phyloP scores from a whole-genome alignment of 108 stramenopile genomes.

The Cyclotella atomus region DNA sequence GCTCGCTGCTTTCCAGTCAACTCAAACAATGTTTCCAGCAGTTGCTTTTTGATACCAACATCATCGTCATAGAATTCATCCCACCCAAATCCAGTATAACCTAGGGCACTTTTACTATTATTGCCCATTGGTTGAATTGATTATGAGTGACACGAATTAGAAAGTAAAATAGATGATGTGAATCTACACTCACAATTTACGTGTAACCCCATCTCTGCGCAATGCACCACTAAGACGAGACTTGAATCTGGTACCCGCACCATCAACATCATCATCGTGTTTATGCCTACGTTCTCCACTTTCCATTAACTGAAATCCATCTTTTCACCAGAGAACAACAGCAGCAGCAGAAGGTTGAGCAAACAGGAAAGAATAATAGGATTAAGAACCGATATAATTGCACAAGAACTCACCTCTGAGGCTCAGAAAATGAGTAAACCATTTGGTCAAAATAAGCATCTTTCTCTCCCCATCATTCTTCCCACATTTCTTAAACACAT shows the following conservation, averaged over 20 bases:
- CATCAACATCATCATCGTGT: constrained; percentile 45
- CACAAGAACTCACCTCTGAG: constrained; percentile 31
- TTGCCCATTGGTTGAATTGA: too few relatives aligned
- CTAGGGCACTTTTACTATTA: constrained; percentile 24
- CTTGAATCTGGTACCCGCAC: constrained; percentile 20
- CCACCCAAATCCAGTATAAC: constrained; percentile 76
- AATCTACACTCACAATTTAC: constrained; percentile 30
- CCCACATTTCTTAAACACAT: constrained; percentile 1
- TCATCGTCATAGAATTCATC: constrained; percentile 78
- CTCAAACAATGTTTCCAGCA: constrained; percentile 25
- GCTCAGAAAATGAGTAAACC: constrained; percentile 57
- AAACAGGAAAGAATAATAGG: background rate
- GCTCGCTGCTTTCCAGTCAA: background rate
- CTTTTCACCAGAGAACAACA: constrained; percentile 27
- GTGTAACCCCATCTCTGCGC: constrained; percentile 73
- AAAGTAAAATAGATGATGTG: background rate
- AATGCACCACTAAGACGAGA: constrained; percentile 25
- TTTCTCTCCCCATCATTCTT: background rate
- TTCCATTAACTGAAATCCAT: constrained; percentile 74
- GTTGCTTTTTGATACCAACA: constrained; percentile 55
- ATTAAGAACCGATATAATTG: background rate
- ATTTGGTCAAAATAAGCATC: constrained; percentile 14
- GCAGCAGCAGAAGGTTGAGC: background rate
- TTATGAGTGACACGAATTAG: background rate
- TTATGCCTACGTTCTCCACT: constrained; percentile 83